Evolutionary conservation across 306 rosid species (phyloP).

Genomic region (Dalbergia cochinchinensis): DNA sequence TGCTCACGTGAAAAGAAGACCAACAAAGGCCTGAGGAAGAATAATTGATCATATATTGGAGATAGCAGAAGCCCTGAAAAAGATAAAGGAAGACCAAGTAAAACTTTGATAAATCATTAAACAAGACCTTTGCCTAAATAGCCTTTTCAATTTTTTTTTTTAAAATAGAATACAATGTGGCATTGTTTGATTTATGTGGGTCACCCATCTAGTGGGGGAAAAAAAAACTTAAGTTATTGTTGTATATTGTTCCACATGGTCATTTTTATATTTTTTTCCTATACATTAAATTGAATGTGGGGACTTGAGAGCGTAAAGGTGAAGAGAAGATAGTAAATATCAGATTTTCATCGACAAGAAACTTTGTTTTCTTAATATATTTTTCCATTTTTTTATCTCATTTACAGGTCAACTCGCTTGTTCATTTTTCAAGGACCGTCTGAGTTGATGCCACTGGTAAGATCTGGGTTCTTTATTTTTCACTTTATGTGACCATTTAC

Average conservation of each 20-base stretch:
- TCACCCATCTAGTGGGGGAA: neutral
- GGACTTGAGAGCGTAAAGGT: neutral
- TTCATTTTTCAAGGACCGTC: constrained; percentile 95
- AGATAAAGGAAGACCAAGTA: neutral
- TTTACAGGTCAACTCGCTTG: constrained; percentile 88
- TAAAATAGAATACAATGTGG: neutral
- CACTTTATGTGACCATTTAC: constrained; percentile 3
- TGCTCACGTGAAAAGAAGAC: neutral
- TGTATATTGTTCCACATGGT: neutral
- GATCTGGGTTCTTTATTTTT: constrained; percentile 40
- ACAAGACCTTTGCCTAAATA: neutral
- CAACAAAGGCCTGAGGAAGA: neutral
- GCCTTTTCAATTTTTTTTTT: constrained; percentile 5
- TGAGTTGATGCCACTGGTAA: constrained; percentile 90
- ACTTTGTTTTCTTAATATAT: constrained; percentile 14
- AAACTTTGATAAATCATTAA: constrained; percentile 14
- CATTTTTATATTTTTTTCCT: neutral
- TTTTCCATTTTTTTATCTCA: constrained; percentile 41
- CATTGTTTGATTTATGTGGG: neutral
- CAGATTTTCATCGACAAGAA: constrained; percentile 10
- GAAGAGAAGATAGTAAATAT: constrained; percentile 31
- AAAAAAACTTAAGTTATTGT: neutral
- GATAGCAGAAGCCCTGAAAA: neutral
- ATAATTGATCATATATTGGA: constrained; percentile 4
- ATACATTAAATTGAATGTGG: neutral